Base-by-base conservation (phyloP, 208 protist genomes). In the Trypanosoma congolense region DNA sequence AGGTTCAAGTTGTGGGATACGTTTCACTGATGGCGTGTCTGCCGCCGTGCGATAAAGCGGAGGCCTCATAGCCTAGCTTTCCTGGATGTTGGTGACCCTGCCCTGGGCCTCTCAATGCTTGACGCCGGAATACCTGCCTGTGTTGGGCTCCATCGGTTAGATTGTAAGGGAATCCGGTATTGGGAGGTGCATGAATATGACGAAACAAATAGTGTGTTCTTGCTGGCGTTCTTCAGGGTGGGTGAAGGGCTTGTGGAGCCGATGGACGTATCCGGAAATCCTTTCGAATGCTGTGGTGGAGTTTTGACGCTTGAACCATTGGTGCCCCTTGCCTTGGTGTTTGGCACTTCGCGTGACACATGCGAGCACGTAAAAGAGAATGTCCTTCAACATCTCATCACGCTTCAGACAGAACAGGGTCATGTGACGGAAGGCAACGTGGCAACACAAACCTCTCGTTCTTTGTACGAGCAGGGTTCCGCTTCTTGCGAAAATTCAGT, bases 1-100 rank as follows among this genome's bases (percentile, higher is more conserved):
- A 62, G 9, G 56, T 94, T 9, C 78, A 88, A 61, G 80, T 91
- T 12, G 74, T 94, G 21, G 87, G 87, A 33, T 94, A 90, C 57
- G 75, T 90, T 22, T 87, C 87, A 10, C 70, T 75, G 6, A 86
- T 93, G 87, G 70, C 78, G 4, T 81, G 78, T 35, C 68, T 93
- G 14, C 61, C 83, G 14, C 78, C 87, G n/a, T 79, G 77, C 38
- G 30, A 43, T 14, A 49, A 42, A 0, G 24, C 22, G 14, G 64
- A 70, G 26, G 53, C 51, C 1, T 14, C 22, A 12, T 14, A 42
- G 58, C 9, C 65, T 93, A 9, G 87, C 80, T 12, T 85, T 90
- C 54, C 61, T 93, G 1, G 83, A 90, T 49, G 87, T 89, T 16
- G 82, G 83, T 28, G 77, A 89, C 54, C 46, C 90, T 49, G 59